Conservation (phyloP, 768 basidiomycete species). For the Kwoniella pini region DNA sequence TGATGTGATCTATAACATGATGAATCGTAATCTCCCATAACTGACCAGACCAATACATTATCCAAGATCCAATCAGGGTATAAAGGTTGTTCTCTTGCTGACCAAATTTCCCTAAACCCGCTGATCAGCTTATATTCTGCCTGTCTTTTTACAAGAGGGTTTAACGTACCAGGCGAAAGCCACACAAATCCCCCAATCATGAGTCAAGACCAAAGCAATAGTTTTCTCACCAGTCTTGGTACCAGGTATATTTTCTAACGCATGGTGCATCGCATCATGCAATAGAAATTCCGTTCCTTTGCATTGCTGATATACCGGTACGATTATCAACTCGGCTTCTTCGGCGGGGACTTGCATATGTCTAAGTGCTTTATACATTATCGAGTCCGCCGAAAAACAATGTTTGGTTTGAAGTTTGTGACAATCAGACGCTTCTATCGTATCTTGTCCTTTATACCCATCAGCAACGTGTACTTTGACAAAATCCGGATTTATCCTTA, state of each 20-base stretch:
- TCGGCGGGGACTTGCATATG: conserved; percentile 47
- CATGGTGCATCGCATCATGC: conserved; percentile 40
- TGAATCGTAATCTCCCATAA: conserved; percentile 55
- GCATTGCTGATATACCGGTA: conserved; percentile 53
- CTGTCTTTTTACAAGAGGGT: background rate
- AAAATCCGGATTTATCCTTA: conserved; percentile 40
- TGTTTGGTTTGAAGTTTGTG: conserved; percentile 46
- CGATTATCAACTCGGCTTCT: conserved; percentile 52
- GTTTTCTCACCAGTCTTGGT: conserved; percentile 31
- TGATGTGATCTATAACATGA: conserved; percentile 54
- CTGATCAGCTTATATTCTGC: background rate
- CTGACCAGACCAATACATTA: conserved; percentile 49
- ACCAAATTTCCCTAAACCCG: conserved; percentile 47
- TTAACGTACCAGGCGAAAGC: conserved; percentile 46
- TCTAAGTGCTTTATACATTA: conserved; percentile 50
- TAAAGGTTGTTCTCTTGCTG: conserved; percentile 35
- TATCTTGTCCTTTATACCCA: conserved; percentile 40
- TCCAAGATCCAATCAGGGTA: conserved; percentile 47
- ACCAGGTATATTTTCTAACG: conserved; percentile 39
- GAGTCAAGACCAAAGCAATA: conserved; percentile 48
- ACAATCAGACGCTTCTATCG: conserved; percentile 41
- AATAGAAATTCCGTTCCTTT: conserved; percentile 38
- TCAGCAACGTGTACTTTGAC: conserved; percentile 51
- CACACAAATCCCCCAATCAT: conserved; percentile 54
- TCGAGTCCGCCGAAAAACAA: conserved; percentile 53